Base-by-base conservation (phyloP, 352 stramenopile species). In the Phytophthora parvispora region DNA sequence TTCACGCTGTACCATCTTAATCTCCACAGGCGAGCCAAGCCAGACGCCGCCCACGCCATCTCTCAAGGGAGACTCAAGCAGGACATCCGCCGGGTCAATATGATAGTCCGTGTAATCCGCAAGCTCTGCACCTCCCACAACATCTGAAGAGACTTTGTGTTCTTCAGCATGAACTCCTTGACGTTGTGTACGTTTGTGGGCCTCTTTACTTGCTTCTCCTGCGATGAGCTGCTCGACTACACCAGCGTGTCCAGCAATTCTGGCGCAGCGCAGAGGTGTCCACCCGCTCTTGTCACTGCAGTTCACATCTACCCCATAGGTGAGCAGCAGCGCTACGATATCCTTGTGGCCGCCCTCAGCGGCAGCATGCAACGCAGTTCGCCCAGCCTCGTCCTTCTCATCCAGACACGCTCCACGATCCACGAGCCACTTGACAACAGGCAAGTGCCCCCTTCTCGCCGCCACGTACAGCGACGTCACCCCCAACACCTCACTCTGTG, bases 181-280 rank as follows among this genome's bases (percentile, higher is more conserved):
- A n/a, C n/a, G n/a, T n/a, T n/a, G n/a, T n/a, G n/a, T n/a, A n/a
- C n/a, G n/a, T n/a, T n/a, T n/a, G n/a, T n/a, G n/a, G 15, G 16
- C 22, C 16, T 45, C 38, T 2, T 2, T 4, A 22, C 4, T 18
- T 12, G 16, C 16, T 13, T 9, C 38, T n/a, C 38, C 16, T 47
- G 20, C 20, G 15, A 69, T 20, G n/a, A 69, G 9, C 10, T 34
- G 1, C 16, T 69, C 3, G 2, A 69, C 32, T 45, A 60, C 27
- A 5, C 36, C 6, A 5, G 16, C 7, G 10, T 52, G 36, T 7
- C 48, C 34, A n/a, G 15, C 20, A 9, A 31, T 13, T 8, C 28
- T 36, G 18, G 60, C 59, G 42, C 25, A 45, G 3, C 68, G 59
- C 16, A 74, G n/a, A 9, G 60, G 28, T 20, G 59, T 69, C 66